Evolutionary conservation across 2,329 filamentous ascomycete species (phyloP), one percentile per base, ranked within the genome.

Genomic region (Penicillium sp.): DNA sequence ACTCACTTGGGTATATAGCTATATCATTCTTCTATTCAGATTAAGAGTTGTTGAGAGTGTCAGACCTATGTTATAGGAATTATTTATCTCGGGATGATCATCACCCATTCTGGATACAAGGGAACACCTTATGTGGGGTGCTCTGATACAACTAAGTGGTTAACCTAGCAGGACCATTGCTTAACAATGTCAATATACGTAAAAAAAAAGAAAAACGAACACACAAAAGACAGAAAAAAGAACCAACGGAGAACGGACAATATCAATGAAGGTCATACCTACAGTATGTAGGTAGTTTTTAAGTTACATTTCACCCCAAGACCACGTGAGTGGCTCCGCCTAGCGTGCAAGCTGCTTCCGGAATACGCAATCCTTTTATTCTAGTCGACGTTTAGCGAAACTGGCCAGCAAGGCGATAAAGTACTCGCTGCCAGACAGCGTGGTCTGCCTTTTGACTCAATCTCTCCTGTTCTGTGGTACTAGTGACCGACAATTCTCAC

Each of bases 241-340:
- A 35, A 48, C 6, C n/a, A 42, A 40, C 8, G 3, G 29, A 34
- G 29, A 46, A 16, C 2, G 7, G 20, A 20, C 26, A 45, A 29
- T 32, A 18, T 20, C 29, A 45, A 18, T 29, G 7, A 22, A 14
- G 10, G 44, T 22, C 11, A 9, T 16, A 6, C 31, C 24, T 24
- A 24, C 24, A 24, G 22, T 24, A 24, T 24, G 7, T 8, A 29
- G 26, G 26, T 29, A 2, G 26, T 29, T 29, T 20, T 24, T 2
- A 39, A 38, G 26, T 46, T 24, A 22, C 39, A 44, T 31, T 10
- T 13, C 34, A 22, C 29, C 5, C 5, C 2, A 34, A 57, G 53
- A 53, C 61, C 62, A 64, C 62, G 62, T 64, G 61, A 63, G 56
- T 16, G 56, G 56, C 46, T 59, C 62, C 61, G 60, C 62, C 49